Evolutionary conservation across 2,329 filamentous ascomycete species (phyloP).

Genomic region (Colletotrichum camelliae): DNA sequence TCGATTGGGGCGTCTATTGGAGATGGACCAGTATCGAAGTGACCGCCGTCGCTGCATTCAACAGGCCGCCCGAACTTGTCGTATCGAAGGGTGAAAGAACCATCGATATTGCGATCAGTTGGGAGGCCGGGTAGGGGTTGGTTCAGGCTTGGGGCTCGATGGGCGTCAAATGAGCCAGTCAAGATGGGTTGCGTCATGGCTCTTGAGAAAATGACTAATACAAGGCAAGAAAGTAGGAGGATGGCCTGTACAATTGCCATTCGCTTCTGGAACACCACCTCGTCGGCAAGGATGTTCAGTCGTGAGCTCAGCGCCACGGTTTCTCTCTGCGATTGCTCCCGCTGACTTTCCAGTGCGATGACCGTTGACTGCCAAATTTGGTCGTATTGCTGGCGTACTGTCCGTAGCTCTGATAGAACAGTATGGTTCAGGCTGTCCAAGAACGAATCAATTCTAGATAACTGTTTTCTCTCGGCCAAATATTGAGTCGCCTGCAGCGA

Average conservation of each 20-base stretch:
- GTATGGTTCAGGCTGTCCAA: slow-evolving; percentile 86
- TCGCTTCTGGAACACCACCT: slow-evolving; percentile 84
- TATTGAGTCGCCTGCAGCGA: slow-evolving; percentile 87
- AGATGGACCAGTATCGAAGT: neutral
- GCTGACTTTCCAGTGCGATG: slow-evolving; percentile 86
- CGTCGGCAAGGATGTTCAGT: slow-evolving; percentile 89
- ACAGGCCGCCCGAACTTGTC: neutral
- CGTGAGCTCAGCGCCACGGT: slow-evolving; percentile 81
- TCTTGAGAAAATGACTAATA: slow-evolving; percentile 80
- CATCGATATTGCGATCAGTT: neutral
- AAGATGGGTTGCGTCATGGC: slow-evolving; percentile 17
- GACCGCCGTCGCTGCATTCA: neutral
- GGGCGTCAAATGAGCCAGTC: slow-evolving; percentile 1
- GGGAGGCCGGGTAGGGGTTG: neutral
- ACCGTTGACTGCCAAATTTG: slow-evolving; percentile 97
- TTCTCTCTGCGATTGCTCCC: slow-evolving; percentile 83
- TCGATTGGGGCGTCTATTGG: neutral
- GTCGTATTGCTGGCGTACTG: slow-evolving; percentile 86
- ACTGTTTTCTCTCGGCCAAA: slow-evolving; percentile 85
- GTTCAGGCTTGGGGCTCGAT: neutral
- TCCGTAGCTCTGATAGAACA: slow-evolving; percentile 80
- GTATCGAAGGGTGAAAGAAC: neutral
- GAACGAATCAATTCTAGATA: slow-evolving; percentile 82
- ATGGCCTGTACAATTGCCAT: slow-evolving; percentile 94
- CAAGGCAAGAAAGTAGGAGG: slow-evolving; percentile 83